Conservation (phyloP, 2,329 filamentous ascomycete species). For the Epichloe amarillans region DNA sequence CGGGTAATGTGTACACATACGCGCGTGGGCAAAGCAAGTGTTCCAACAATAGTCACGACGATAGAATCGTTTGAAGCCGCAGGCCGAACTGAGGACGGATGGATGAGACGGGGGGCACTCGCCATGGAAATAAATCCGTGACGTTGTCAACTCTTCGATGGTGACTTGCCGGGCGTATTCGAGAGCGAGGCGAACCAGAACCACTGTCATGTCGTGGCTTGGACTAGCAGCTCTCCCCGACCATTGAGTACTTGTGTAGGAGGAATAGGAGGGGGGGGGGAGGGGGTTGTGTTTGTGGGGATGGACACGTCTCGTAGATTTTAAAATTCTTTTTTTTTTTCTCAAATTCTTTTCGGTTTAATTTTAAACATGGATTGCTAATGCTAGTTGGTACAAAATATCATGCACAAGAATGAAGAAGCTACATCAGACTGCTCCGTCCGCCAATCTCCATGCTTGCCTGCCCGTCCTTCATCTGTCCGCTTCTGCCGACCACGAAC, state of each 20-base stretch:
- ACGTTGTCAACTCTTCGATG: no score
- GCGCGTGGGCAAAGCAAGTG: neutral
- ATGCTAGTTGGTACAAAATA: neutral
- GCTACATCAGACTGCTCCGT: conserved; percentile 80
- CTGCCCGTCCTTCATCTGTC: conserved; percentile 90
- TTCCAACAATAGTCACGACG: neutral
- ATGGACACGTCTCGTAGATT: neutral
- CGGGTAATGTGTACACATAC: neutral
- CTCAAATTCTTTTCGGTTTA: neutral
- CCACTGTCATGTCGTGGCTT: neutral
- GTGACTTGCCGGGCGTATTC: no score
- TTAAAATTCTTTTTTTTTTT: neutral
- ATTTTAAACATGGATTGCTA: neutral
- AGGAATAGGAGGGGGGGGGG: conserved; percentile 16
- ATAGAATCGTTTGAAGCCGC: neutral
- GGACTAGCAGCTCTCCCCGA: neutral
- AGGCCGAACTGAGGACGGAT: no score
- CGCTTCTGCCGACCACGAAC: conserved; percentile 84
- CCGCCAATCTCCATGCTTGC: conserved; percentile 86
- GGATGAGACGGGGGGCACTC: no score
- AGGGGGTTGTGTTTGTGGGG: conserved; percentile 26
- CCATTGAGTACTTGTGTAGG: conserved; percentile 12
- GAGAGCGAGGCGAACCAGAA: no score
- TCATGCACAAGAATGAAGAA: neutral
- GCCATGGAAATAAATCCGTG: no score